Base-by-base conservation (phyloP, 2,329 filamentous ascomycete species). In the Stachybotrys elegans region DNA sequence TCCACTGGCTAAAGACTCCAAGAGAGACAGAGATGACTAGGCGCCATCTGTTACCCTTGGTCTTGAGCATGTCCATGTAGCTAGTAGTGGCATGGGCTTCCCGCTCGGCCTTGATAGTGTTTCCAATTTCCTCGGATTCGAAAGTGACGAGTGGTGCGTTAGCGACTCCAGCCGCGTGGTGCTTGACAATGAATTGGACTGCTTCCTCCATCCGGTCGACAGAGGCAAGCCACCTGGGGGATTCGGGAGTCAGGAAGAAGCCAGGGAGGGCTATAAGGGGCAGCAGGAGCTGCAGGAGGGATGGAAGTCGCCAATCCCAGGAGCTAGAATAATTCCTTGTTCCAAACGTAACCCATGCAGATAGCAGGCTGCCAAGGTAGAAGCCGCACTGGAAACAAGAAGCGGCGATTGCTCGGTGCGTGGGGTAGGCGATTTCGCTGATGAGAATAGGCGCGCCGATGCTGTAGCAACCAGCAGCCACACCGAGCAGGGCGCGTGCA, bases 261-360 rank as follows among this genome's bases (percentile, higher is more conserved):
- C n/a, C n/a, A 4, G 19, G 19, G 6, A 37, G n/a, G 13, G n/a
- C n/a, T 12, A 37, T 12, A 12, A 17, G 19, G n/a, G 9, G 53
- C 17, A 69, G 69, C 27, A 54, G 57, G 1, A 48, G 47, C 48
- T 77, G 73, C 2, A 78, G 53, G 4, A 73, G 57, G 23, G 70
- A 75, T 1, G 73, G 73, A 4, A 74, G 58, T 36, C 73, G 64
- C 71, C 73, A 77, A n/a, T 69, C 63, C 71, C 70, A 73, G 41
- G 59, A 62, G 43, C 52, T 62, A 8, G 46, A 22, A 16, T 69
- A 67, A 34, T 62, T 61, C 19, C 66, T 59, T 1, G 67, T 72
- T 16, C 70, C 70, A 38, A 65, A 73, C 0, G 70, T 72, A 0
- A 48, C 49, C 55, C 55, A 57, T 3, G 52, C 55, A 1, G 55